Base-by-base conservation (phyloP, 345 rosid species). In the Cardamine chenopodiifolia region DNA sequence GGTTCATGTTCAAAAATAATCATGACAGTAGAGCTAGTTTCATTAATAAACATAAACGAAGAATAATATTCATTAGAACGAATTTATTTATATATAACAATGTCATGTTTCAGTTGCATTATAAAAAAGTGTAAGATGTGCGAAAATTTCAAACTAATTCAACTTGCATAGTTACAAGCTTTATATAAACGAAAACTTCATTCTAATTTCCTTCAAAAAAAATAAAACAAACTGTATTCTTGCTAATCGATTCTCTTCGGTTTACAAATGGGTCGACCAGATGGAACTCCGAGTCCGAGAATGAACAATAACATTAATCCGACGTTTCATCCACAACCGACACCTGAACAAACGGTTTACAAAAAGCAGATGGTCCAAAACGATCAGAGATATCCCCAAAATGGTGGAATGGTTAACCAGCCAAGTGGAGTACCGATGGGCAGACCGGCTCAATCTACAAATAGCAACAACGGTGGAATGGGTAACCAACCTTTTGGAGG, bases 251-350 rank as follows among this genome's bases (percentile, higher is more conserved):
- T 22, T 17, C 56, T 66, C 53, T 75, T 31, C 12, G 54, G 20
- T 39, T 60, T 54, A 54, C 23, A 62, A 56, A 76, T 77, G 80
- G 80, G 80, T 70, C 75, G 72, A 47, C 67, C 76, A 55, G 76
- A 48, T 25, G 50, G 13, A 40, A 50, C 6, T 66, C 59, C 42
- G 31, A 70, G 74, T 59, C n/a, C n/a, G n/a, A n/a, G n/a, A n/a
- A 66, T 58, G 53, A 68, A 74, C 72, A 67, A 68, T 32, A 68
- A 74, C 65, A 20, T 7, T 11, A 74, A 61, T 32, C 75, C 79
- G 1, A n/a, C 50, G 4, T 54, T 28, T 26, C 6, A 28, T 61
- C 29, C 68, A 39, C 54, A 58, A n/a, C 52, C 62, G 6, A 2
- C 17, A 73, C 57, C 50, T 53, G 40, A 62, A 18, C 32, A 10